A percentile compares a stretch with the other conserved stretches of the same genome.
phyloP scores from a whole-genome alignment of 1,284 basidiomycete species.

The Coniferiporia weirii region DNA sequence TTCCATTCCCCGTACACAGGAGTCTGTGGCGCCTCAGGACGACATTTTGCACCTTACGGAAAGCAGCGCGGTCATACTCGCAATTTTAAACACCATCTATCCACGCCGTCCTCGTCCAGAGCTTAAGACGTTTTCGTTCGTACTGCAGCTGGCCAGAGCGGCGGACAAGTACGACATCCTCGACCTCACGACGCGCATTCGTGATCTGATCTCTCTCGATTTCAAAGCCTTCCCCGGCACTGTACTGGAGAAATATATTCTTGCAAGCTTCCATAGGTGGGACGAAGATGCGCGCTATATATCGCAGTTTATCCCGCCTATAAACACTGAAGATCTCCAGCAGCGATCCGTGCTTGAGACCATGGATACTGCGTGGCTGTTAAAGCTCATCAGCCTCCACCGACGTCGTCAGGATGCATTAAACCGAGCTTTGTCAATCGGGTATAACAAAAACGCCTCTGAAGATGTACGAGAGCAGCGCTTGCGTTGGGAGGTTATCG shows the following conservation, averaged over 20 bases:
- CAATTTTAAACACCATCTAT: conserved; percentile 10
- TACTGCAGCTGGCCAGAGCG: neutral
- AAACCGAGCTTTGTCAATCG: neutral
- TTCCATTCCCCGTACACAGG: neutral
- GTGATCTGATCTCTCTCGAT: neutral
- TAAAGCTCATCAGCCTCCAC: conserved; percentile 11
- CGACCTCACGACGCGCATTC: neutral
- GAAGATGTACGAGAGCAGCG: neutral
- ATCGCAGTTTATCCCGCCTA: neutral
- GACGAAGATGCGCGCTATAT: conserved; percentile 30
- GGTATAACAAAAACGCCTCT: neutral
- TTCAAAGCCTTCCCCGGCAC: conserved; percentile 17
- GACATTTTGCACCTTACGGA: conserved; percentile 7
- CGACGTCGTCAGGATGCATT: conserved; percentile 5
- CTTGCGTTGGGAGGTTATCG: conserved; percentile 8
- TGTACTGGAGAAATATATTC: conserved; percentile 36
- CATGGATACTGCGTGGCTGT: neutral
- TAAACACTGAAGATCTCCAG: neutral
- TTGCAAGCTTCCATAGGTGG: conserved; percentile 42
- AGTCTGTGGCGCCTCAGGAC: neutral
- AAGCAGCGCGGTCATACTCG: neutral
- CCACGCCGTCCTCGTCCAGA: conserved; percentile 4
- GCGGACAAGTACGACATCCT: conserved; percentile 14
- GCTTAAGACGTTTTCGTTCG: neutral
- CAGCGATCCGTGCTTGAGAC: conserved; percentile 1